A percentile compares a stretch with the other conserved stretches of the same genome.
Conservation (phyloP, 352 stramenopile genomes). For the Pythium myriotylum region DNA sequence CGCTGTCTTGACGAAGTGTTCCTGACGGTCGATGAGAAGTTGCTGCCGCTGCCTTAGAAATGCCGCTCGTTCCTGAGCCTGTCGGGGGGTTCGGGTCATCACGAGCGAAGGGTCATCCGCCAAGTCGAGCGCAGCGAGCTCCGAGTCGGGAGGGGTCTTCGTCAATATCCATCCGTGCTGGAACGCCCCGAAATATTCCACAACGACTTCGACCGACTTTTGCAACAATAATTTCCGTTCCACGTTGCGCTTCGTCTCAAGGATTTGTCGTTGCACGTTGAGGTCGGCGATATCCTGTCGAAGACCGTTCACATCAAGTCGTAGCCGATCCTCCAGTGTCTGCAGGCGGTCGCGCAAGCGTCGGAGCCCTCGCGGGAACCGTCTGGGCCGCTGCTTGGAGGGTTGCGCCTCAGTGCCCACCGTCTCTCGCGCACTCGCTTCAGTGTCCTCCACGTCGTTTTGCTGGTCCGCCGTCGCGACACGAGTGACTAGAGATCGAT, state of each 20-base stretch:
- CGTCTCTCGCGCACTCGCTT: not conserved
- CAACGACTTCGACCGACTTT: slow-evolving; percentile 15
- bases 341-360: slow-evolving; percentile 34
- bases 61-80: slow-evolving; percentile 1
- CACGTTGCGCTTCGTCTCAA: not conserved
- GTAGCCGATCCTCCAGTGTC: slow-evolving; percentile 25
- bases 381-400: not conserved
- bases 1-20: slow-evolving; percentile 15
- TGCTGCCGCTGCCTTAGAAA: slow-evolving; percentile 11
- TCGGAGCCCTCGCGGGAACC: slow-evolving; percentile 4
- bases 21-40: slow-evolving; percentile 10
- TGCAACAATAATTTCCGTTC: slow-evolving; percentile 1
- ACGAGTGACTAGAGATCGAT: not conserved
- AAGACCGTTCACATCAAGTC: slow-evolving; percentile 33
- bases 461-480: not conserved
- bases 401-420: not conserved
- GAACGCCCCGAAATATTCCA: slow-evolving; percentile 34
- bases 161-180: slow-evolving; percentile 19
- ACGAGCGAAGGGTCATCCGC: not conserved
- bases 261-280: slow-evolving; percentile 15
- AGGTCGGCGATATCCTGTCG: slow-evolving; percentile 33
- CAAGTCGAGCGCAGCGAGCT: slow-evolving; percentile 4
- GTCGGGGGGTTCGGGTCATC: slow-evolving; percentile 4
- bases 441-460: not conserved
- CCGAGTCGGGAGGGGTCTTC: not conserved